These are phyloP conservation scores for Reutealis trisperma DNA, from an alignment of 345 rosid genomes.

Conservation along the genomic window DNA sequence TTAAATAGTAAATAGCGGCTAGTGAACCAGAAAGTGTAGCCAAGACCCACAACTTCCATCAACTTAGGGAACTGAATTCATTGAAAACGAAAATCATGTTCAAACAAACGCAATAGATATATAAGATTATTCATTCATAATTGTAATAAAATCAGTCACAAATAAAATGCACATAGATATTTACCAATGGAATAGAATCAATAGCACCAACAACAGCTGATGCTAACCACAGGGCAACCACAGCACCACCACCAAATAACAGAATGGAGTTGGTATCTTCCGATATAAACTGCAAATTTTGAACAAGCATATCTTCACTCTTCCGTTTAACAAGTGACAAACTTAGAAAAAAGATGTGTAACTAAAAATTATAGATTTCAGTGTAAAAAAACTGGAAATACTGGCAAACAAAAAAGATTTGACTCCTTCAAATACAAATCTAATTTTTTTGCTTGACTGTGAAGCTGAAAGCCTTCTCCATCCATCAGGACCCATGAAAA, in stretches of 20 bases:
- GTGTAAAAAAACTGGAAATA: not conserved
- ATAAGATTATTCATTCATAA: not conserved
- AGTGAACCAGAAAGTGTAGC: slow-evolving; percentile 80
- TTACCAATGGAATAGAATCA: slow-evolving; percentile 87
- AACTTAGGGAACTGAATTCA: slow-evolving; percentile 71
- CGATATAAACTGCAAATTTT: slow-evolving; percentile 56
- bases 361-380: not conserved
- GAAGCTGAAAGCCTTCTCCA: not conserved
- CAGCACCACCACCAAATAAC: slow-evolving; percentile 62
- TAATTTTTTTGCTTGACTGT: not conserved
- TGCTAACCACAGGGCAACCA: slow-evolving; percentile 60
- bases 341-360: not conserved
- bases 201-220: slow-evolving; percentile 65
- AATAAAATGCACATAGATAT: slow-evolving; percentile 9
- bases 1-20: slow-evolving; percentile 76
- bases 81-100: not conserved
- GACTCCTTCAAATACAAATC: not conserved
- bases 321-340: not conserved
- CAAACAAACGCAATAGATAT: not conserved
- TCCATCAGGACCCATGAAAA: not conserved
- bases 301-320: slow-evolving; percentile 4
- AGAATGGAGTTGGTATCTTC: slow-evolving; percentile 57
- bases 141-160: not conserved
- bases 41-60: slow-evolving; percentile 89
- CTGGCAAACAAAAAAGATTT: not conserved